Conservation (phyloP, 768 basidiomycete species). For the Candolleomyces aberdarensis region DNA sequence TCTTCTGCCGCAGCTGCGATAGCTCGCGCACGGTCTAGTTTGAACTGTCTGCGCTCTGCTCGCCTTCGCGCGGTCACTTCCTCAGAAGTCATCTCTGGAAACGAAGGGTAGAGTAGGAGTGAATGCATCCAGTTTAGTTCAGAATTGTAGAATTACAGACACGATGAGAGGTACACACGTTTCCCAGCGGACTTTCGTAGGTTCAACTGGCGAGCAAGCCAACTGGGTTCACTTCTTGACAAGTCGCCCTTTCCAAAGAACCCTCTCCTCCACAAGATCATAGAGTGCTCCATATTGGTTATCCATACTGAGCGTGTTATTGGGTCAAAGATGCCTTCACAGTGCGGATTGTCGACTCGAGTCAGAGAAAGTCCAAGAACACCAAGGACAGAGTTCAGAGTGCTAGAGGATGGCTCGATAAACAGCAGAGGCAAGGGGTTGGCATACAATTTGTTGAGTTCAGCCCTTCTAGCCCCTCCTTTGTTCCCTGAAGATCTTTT, state of each 20-base stretch:
- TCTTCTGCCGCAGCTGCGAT: constrained; percentile 80
- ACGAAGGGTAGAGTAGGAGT: background rate
- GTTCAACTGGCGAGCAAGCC: constrained; percentile 81
- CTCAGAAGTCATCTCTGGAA: constrained; percentile 76
- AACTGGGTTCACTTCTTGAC: constrained; percentile 92
- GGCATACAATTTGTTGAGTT: constrained; percentile 68
- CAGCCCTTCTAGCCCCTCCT: constrained; percentile 49
- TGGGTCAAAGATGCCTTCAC: constrained; percentile 74
- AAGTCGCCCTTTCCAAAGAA: constrained; percentile 98
- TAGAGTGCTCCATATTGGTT: constrained; percentile 55
- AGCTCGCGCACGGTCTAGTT: constrained; percentile 85
- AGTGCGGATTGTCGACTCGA: constrained; percentile 67
- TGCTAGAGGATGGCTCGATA: constrained; percentile 38
- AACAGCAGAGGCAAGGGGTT: constrained; percentile 67
- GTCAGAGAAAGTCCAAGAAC: constrained; percentile 57
- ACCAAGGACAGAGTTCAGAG: constrained; percentile 44
- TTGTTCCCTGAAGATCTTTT: constrained; percentile 33
- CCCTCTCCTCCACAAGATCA: constrained; percentile 80
- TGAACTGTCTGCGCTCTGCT: constrained; percentile 88
- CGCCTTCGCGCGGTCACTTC: constrained; percentile 87
- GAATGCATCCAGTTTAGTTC: background rate
- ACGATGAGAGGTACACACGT: constrained; percentile 41
- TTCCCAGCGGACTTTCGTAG: constrained; percentile 52
- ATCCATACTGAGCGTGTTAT: constrained; percentile 90
- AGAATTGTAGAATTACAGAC: background rate